Percentiles rank a stretch among this genome's conserved stretches.
phyloP scores from a whole-genome alignment of 2,329 filamentous ascomycete genomes.

The Daldinia sp. region DNA sequence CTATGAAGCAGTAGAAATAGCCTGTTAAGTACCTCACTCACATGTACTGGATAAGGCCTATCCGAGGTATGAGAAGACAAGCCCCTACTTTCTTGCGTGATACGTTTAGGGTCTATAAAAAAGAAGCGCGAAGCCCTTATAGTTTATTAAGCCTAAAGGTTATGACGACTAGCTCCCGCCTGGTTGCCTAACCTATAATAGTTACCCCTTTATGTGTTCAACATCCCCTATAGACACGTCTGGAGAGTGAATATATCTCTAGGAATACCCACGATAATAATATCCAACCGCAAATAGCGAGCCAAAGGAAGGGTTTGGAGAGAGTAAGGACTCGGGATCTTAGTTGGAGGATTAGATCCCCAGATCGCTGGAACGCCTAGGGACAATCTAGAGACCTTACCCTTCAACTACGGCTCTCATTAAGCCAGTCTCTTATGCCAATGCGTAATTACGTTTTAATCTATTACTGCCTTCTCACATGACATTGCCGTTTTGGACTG shows the following conservation, averaged over 20 bases:
- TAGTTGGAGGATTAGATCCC: background rate
- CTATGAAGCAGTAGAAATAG: background rate
- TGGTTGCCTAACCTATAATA: too few relatives aligned
- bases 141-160: background rate
- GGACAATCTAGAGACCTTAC: background rate
- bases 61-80: conserved; percentile 43
- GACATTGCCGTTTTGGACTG: background rate
- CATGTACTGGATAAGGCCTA: conserved; percentile 41
- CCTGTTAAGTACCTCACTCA: background rate
- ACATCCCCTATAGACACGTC: too few relatives aligned
- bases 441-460: background rate
- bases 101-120: background rate
- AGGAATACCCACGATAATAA: background rate
- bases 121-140: conserved; percentile 8
- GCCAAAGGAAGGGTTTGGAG: background rate
- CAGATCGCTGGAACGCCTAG: background rate
- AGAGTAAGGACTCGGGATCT: background rate
- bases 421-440: background rate
- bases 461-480: background rate
- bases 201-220: too few relatives aligned
- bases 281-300: background rate
- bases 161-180: background rate
- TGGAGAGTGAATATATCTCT: too few relatives aligned
- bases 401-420: too few relatives aligned
- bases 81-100: conserved; percentile 38